Conservation (phyloP, 2,329 filamentous ascomycete species). For the Cytospora schulzeri region DNA sequence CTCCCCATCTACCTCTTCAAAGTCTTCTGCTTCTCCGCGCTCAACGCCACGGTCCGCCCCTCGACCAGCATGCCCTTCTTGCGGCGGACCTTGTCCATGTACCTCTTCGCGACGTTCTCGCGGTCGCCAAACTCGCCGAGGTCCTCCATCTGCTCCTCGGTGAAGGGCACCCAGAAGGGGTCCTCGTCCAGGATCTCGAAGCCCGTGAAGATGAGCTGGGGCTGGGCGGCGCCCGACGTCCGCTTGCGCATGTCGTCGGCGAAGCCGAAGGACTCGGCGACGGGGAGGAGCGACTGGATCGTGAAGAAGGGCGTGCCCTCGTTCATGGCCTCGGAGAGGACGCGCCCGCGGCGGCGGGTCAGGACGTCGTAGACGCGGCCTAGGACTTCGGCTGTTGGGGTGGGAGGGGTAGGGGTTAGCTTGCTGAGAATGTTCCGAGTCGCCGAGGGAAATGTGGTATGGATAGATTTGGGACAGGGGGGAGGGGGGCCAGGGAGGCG, state of each 20-base stretch:
- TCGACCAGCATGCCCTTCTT: constrained; percentile 88
- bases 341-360: constrained; percentile 86
- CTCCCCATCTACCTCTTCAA: constrained; percentile 64
- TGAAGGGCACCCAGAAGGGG: constrained; percentile 96
- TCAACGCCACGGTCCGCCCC: constrained; percentile 73
- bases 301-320: constrained; percentile 97
- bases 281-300: constrained; percentile 83
- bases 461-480: not conserved
- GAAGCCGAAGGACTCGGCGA: constrained; percentile 95
- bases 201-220: constrained; percentile 90
- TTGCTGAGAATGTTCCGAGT: not conserved
- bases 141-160: constrained; percentile 95
- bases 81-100: constrained; percentile 85
- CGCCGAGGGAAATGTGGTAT: too few species aligned
- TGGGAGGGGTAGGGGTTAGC: constrained; percentile 27
- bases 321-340: constrained; percentile 88
- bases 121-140: constrained; percentile 88
- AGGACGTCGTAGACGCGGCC: constrained; percentile 96
- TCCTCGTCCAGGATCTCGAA: constrained; percentile 94
- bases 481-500: constrained; percentile 1
- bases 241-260: constrained; percentile 94
- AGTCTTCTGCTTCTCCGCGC: constrained; percentile 89
- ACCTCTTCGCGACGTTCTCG: constrained; percentile 94
- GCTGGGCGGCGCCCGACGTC: constrained; percentile 85
- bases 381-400: constrained; percentile 76